Evolutionary conservation across 2,329 filamentous ascomycete genomes (phyloP).

Genomic region (Lachnellula willkommii): DNA sequence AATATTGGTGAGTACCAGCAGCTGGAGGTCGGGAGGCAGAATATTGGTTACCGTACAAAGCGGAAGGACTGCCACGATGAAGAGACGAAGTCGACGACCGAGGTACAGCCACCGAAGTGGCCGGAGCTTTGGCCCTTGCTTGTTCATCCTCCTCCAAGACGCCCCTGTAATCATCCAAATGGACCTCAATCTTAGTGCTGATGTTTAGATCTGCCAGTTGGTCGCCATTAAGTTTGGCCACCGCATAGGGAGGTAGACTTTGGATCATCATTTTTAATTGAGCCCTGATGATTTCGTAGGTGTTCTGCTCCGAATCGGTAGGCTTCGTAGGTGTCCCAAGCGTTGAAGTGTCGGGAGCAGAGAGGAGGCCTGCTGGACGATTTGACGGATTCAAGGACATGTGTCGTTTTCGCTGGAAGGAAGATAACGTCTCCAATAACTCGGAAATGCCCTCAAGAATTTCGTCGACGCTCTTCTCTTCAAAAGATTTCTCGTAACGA

Average conservation of each 20-base stretch:
- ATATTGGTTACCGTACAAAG: conserved; percentile 32
- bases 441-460: conserved; percentile 69
- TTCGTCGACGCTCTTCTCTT: conserved; percentile 61
- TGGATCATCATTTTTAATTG: conserved; percentile 48
- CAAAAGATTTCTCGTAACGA: conserved; percentile 46
- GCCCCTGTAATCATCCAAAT: conserved; percentile 44
- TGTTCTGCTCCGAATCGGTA: conserved; percentile 48
- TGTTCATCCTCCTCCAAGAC: conserved; percentile 50
- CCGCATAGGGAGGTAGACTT: conserved; percentile 49
- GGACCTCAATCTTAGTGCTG: conserved; percentile 45
- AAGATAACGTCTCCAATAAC: conserved; percentile 69
- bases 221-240: conserved; percentile 52
- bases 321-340: conserved; percentile 60
- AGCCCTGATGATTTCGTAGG: conserved; percentile 47
- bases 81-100: conserved; percentile 17
- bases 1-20: conserved; percentile 23
- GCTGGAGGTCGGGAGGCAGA: conserved; percentile 22
- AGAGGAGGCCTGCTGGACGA: conserved; percentile 56
- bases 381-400: conserved; percentile 60
- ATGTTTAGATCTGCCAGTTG: conserved; percentile 49
- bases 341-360: conserved; percentile 52
- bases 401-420: conserved; percentile 74
- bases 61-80: conserved; percentile 24
- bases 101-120: conserved; percentile 16
- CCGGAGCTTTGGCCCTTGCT: conserved; percentile 25